A percentile compares a stretch with the other conserved stretches of the same genome.
Conservation (phyloP, 352 stramenopile species). For the Blastocystis sp. region DNA sequence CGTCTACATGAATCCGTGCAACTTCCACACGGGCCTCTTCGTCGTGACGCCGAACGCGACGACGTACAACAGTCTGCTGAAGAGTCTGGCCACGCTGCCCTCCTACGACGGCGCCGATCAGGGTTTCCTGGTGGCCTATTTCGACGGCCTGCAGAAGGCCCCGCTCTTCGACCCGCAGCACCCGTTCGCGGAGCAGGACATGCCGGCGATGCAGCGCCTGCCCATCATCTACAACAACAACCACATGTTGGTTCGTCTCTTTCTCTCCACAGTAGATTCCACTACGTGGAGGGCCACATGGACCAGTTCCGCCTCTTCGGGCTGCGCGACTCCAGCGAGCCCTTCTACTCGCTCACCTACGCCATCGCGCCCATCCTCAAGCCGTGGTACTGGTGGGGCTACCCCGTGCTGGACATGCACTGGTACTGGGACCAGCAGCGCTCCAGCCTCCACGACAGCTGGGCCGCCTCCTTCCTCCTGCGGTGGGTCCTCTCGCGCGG, state of each 20-base stretch:
- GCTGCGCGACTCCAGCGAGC: conserved; percentile 79
- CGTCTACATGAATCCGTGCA: conserved; percentile 85
- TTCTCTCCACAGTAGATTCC: conserved; percentile 80
- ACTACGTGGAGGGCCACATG: conserved; percentile 82
- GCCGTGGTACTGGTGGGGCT: conserved; percentile 70
- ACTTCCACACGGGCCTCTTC: conserved; percentile 83
- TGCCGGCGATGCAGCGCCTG: conserved; percentile 74
- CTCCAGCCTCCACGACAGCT: conserved; percentile 50
- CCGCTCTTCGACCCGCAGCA: conserved; percentile 77
- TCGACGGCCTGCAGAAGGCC: conserved; percentile 77
- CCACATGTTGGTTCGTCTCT: conserved; percentile 85
- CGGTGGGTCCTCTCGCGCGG: neutral
- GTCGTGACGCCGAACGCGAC: conserved; percentile 79
- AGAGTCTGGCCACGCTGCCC: conserved; percentile 75
- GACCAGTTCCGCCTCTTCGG: conserved; percentile 82
- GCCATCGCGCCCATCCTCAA: conserved; percentile 83
- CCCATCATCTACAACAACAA: conserved; percentile 85
- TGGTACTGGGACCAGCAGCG: conserved; percentile 70
- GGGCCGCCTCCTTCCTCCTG: conserved; percentile 27
- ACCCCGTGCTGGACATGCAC: conserved; percentile 63
- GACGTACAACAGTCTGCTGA: conserved; percentile 79
- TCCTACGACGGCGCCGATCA: conserved; percentile 75
- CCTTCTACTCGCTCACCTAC: conserved; percentile 80
- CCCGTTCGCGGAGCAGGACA: conserved; percentile 73
- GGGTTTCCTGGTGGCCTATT: conserved; percentile 83